A percentile compares a stretch with the other conserved stretches of the same genome.
phyloP scores from a whole-genome alignment of 2,329 filamentous ascomycete species.

The Trichoderma lentiforme region DNA sequence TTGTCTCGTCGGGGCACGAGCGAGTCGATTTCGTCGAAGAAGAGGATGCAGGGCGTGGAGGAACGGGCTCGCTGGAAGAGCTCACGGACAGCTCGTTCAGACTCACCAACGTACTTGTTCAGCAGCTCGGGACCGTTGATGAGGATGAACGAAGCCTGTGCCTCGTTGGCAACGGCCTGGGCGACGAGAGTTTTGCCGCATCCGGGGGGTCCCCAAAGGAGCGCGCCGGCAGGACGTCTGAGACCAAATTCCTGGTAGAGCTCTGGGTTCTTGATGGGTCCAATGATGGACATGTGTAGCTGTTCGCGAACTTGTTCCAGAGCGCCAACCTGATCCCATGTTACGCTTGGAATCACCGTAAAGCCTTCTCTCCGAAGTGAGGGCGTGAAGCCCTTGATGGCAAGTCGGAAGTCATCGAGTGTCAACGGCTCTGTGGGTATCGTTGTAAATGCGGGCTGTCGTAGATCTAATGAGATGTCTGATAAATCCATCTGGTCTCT shows the following conservation, averaged over 20 bases:
- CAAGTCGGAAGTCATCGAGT: conserved; percentile 63
- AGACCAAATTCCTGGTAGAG: conserved; percentile 75
- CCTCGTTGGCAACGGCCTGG: conserved; percentile 93
- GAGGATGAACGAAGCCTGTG: conserved; percentile 95
- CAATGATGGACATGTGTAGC: conserved; percentile 80
- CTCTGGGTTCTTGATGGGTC: conserved; percentile 80
- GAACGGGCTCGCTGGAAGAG: conserved; percentile 86
- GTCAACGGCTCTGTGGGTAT: conserved; percentile 19
- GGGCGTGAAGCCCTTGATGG: conserved; percentile 60
- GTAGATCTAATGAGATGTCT: conserved; percentile 10
- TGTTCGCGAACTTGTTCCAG: conserved; percentile 75
- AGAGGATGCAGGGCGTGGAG: conserved; percentile 87
- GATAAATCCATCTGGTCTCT: conserved; percentile 11
- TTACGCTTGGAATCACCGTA: conserved; percentile 87
- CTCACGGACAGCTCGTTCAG: conserved; percentile 86
- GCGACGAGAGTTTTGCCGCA: conserved; percentile 96
- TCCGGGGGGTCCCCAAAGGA: conserved; percentile 94
- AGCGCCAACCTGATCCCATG: conserved; percentile 89
- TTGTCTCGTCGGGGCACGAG: conserved; percentile 82
- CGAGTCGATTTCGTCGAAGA: conserved; percentile 97
- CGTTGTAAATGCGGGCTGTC: conserved; percentile 12
- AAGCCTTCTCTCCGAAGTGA: conserved; percentile 87
- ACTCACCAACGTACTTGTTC: conserved; percentile 97
- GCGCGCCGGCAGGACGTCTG: conserved; percentile 75
- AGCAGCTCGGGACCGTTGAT: conserved; percentile 95